A percentile compares a stretch with the other conserved stretches of the same genome.
Conservation (phyloP, 306 rosid genomes). For the Lithocarpus polystachyus region DNA sequence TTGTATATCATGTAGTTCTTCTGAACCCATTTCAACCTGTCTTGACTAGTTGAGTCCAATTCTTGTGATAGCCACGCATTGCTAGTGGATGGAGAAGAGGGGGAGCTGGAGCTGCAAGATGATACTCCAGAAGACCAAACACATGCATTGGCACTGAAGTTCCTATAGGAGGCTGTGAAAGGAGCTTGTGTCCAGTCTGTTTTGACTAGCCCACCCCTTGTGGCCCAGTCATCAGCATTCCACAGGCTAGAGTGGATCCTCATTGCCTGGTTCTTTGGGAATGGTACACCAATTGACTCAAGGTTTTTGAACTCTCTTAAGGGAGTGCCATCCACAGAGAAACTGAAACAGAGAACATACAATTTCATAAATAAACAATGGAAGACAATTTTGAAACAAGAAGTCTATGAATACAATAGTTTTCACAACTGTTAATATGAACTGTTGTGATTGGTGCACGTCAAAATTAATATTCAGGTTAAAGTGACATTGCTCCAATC, state of each 20-base stretch:
- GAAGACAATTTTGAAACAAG: no score
- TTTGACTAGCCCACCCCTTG: constrained; percentile 70
- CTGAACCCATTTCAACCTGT: constrained; percentile 53
- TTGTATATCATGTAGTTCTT: constrained; percentile 61
- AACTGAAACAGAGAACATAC: constrained; percentile 27
- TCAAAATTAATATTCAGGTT: no score
- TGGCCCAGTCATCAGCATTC: constrained; percentile 92
- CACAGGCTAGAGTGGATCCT: constrained; percentile 58
- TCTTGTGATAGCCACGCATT: constrained; percentile 45
- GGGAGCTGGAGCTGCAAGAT: constrained; percentile 41
- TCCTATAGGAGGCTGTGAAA: constrained; percentile 55
- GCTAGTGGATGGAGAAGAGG: not conserved
- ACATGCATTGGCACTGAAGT: constrained; percentile 55
- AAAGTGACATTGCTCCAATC: no score
- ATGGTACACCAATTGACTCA: constrained; percentile 50
- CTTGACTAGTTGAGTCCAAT: constrained; percentile 37
- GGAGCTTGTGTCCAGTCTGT: constrained; percentile 69
- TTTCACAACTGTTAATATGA: no score
- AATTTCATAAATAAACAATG: no score
- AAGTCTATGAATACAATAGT: not conserved
- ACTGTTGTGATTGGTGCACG: not conserved
- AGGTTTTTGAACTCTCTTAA: constrained; percentile 74
- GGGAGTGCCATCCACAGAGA: constrained; percentile 65
- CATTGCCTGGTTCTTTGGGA: constrained; percentile 63
- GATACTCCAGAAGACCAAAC: constrained; percentile 43